Percentiles rank a stretch among this genome's conserved stretches.
These are phyloP conservation scores for Penicillium occitanis DNA, from an alignment of 2,329 filamentous ascomycete species.

Conservation along the genomic window DNA sequence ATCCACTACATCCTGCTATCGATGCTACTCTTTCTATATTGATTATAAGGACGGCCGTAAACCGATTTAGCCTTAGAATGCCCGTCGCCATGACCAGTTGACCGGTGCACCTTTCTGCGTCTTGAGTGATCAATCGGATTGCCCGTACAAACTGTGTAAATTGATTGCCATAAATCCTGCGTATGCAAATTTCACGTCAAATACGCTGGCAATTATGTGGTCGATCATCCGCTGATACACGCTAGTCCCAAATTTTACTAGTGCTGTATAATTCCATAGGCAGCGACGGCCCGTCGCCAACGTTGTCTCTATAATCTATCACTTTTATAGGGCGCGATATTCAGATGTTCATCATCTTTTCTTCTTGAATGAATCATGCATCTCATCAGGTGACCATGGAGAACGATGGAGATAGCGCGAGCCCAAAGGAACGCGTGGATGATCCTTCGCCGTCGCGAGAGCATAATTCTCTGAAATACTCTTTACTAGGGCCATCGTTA, in stretches of 20 bases:
- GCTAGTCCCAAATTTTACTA: not conserved
- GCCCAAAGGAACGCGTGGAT: not conserved
- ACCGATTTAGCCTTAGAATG: too few relatives aligned
- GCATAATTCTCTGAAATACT: conserved; percentile 78
- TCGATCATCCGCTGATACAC: not conserved
- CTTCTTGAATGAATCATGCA: not conserved
- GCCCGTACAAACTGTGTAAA: too few relatives aligned
- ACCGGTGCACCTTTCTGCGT: too few relatives aligned
- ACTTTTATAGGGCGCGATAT: not conserved
- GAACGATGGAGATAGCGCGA: conserved; percentile 3
- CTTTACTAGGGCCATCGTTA: conserved; percentile 82
- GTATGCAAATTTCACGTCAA: not conserved
- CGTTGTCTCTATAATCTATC: not conserved
- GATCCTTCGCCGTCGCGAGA: conserved; percentile 13
- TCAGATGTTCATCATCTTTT: not conserved
- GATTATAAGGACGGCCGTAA: too few relatives aligned
- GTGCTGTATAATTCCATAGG: not conserved
- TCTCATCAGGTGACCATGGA: not conserved
- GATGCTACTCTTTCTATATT: too few relatives aligned
- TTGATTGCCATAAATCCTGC: too few relatives aligned
- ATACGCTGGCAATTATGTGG: not conserved
- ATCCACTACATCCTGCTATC: too few relatives aligned
- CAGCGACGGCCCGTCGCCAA: not conserved
- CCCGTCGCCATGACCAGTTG: too few relatives aligned
- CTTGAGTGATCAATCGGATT: too few relatives aligned